Evolutionary conservation across 306 rosid genomes (phyloP).

Genomic region (Dryas octopetala): DNA sequence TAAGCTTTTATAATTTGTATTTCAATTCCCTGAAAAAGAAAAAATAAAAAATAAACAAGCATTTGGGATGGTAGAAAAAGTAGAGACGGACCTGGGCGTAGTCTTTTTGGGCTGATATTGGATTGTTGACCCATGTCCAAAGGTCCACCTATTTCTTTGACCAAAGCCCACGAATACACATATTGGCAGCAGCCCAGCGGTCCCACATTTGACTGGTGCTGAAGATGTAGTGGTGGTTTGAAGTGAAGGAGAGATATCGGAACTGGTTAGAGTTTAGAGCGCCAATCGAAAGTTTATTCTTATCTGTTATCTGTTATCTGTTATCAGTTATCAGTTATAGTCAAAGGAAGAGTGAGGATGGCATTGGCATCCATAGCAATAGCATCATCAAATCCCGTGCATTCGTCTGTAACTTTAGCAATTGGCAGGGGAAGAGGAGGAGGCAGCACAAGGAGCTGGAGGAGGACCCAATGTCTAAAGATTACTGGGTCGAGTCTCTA

Average conservation of each 20-base stretch:
- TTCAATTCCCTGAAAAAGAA: too few relatives aligned
- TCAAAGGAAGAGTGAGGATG: conserved; percentile 8
- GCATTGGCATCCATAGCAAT: conserved; percentile 16
- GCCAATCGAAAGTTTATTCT: background rate
- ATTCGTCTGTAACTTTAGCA: conserved; percentile 25
- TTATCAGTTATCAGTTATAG: background rate
- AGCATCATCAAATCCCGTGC: conserved; percentile 26
- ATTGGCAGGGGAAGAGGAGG: conserved; percentile 4
- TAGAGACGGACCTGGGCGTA: too few relatives aligned
- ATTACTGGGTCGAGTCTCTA: conserved; percentile 54
- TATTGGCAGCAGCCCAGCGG: background rate
- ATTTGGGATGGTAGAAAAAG: too few relatives aligned
- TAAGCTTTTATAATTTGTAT: too few relatives aligned
- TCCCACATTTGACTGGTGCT: background rate
- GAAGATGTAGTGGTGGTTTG: background rate
- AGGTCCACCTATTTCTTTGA: background rate
- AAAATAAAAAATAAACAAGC: too few relatives aligned
- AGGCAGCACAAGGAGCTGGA: conserved; percentile 7
- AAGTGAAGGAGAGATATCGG: background rate
- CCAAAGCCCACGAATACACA: background rate
- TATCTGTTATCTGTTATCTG: background rate
- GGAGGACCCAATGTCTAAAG: conserved; percentile 31
- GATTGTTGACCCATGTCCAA: too few relatives aligned
- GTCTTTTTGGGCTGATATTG: too few relatives aligned
- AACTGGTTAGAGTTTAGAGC: background rate